Percentiles rank a stretch among this genome's conserved stretches.
phyloP scores from a whole-genome alignment of 2,329 filamentous ascomycete species.

The Fusarium stilboides region DNA sequence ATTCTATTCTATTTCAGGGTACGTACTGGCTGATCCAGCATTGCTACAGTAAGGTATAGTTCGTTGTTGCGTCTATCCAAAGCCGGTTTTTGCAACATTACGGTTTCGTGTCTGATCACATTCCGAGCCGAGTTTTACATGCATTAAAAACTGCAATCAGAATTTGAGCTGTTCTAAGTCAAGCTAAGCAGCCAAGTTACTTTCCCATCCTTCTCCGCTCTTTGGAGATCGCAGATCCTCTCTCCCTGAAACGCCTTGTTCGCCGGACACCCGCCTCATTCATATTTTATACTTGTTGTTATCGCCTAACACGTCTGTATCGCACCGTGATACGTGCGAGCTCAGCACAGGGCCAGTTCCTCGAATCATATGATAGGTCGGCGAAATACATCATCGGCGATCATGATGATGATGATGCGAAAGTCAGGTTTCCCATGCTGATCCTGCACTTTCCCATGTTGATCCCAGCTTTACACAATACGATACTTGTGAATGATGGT shows the following conservation, averaged over 20 bases:
- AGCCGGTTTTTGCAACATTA: constrained; percentile 24
- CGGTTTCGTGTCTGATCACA: constrained; percentile 12
- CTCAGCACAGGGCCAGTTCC: constrained; percentile 8
- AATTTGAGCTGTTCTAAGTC: constrained; percentile 19
- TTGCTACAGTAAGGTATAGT: no score
- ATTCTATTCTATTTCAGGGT: no score
- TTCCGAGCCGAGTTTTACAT: constrained; percentile 12
- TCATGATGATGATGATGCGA: constrained; percentile 40
- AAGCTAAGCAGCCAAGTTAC: background rate
- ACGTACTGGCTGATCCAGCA: no score
- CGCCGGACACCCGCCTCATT: constrained; percentile 31
- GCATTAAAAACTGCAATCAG: constrained; percentile 9
- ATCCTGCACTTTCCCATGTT: constrained; percentile 35
- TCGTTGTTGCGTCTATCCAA: background rate
- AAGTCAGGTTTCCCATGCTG: constrained; percentile 33
- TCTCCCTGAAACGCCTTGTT: constrained; percentile 45
- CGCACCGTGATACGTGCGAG: constrained; percentile 6
- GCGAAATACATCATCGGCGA: constrained; percentile 24
- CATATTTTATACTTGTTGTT: constrained; percentile 2
- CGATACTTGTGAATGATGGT: background rate
- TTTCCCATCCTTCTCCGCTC: constrained; percentile 23
- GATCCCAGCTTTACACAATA: constrained; percentile 2
- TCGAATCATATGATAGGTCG: constrained; percentile 2
- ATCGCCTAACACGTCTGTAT: background rate
- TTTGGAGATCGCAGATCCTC: constrained; percentile 17